Base-by-base conservation (phyloP, 2,329 filamentous ascomycete species). In the Aphanoascus verrucosus region DNA sequence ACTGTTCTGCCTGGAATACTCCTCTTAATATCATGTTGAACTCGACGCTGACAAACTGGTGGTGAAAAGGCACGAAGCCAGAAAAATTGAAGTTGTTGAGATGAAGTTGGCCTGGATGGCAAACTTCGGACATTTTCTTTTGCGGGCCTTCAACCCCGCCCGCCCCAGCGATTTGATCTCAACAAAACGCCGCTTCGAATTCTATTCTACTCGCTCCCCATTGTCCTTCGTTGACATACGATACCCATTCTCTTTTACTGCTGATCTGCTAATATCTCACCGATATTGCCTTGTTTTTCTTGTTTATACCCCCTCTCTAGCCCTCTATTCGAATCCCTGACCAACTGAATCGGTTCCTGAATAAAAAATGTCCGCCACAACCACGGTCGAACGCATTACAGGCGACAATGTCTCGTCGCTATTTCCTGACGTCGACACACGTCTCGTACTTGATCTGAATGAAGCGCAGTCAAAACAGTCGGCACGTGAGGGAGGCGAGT, bases 381-480 rank as follows among this genome's bases (percentile, higher is more conserved):
- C 77, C 34, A 74, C 73, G 37, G 67, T 72, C 40, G 76, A 82
- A 64, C 76, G 80, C 53, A 88, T 94, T 65, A 94, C 88, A 50
- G 88, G 89, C 15, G 82, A 93, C 63, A 88, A 86, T 64, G 88
- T 98, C 63, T 77, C 91, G 55, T 83, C 82, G 58, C 80, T 97
- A 47, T 97, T 97, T 71, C 88, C 89, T 51, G 89, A 96, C 68
- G 80, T 85, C 62, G 80, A 82, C 68, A 82, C 79, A 20, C 73
- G 72, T 14, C 73, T 83, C 49, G 79, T 79, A 50, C 73, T 74
- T 49, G 69, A 74, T 58, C 63, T 76, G 56, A 67, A 72, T 57
- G 72, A 69, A 56, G 80, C 77, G 41, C 60, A 56, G 46, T 64
- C 54, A 49, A 62, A 56, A 55, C 60, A 55, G 45, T 66, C 66